Evolutionary conservation across 805 yeast genomes (phyloP).

Genomic region (Komagataella pastoris): DNA sequence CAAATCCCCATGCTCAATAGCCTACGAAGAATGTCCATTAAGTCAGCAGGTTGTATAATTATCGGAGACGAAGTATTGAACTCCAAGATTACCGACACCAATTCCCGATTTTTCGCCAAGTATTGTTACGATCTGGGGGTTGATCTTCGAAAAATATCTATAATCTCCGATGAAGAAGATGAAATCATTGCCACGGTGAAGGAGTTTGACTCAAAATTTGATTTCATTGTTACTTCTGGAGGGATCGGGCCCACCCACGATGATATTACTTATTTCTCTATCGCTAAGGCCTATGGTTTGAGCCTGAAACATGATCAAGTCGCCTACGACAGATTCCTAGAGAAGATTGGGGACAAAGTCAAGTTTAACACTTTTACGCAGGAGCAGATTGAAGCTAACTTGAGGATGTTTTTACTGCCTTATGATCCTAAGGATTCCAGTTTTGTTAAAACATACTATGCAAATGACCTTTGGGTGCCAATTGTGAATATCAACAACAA

Average conservation of each 20-base stretch:
- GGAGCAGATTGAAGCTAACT: constrained; percentile 45
- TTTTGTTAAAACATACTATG: constrained; percentile 31
- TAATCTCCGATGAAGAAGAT: constrained; percentile 62
- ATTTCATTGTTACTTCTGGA: constrained; percentile 59
- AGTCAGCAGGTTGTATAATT: constrained; percentile 15
- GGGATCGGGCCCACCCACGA: constrained; percentile 86
- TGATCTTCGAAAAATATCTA: constrained; percentile 49
- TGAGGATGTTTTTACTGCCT: constrained; percentile 76
- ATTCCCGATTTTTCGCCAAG: constrained; percentile 59
- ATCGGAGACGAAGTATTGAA: constrained; percentile 86
- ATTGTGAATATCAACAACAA: constrained; percentile 53
- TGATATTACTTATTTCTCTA: constrained; percentile 68
- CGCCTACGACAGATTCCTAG: constrained; percentile 48
- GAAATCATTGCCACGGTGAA: constrained; percentile 45
- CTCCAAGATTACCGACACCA: constrained; percentile 73
- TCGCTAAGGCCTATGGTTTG: constrained; percentile 52
- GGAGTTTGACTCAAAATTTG: constrained; percentile 37
- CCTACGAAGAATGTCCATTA: neutral
- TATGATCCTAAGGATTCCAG: constrained; percentile 14
- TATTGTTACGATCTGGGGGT: constrained; percentile 58
- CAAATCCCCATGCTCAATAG: neutral
- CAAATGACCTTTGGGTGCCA: constrained; percentile 70
- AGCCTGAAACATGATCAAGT: constrained; percentile 37
- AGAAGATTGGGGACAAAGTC: constrained; percentile 22
- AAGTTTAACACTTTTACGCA: constrained; percentile 14